Evolutionary conservation across 345 rosid species (phyloP), one percentile per base, ranked within the genome.

Genomic region (Euphorbia tirucalli): DNA sequence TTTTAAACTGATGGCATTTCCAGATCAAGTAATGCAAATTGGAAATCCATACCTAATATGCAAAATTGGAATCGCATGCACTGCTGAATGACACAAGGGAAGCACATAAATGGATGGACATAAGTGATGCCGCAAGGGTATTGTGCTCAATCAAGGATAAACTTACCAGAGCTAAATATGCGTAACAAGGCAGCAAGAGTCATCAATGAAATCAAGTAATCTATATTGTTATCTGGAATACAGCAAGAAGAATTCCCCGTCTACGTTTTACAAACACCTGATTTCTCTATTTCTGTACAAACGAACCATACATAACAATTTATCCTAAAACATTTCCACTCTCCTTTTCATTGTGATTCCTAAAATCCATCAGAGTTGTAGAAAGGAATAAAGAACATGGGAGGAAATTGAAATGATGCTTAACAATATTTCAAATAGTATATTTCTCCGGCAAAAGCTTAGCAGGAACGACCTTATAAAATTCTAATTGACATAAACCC

Each of bases 61-160:
- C n/a, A n/a, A n/a, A n/a, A n/a, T n/a, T n/a, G n/a, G n/a, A n/a
- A n/a, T n/a, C n/a, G 62, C 55, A 32, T 81, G 85, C 52, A 65
- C 81, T 18, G 61, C 62, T 57, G 82, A 77, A 73, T 60, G 60
- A 48, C 70, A 78, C 0, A 18, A 8, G 21, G 43, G 73, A n/a
- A n/a, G n/a, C n/a, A n/a, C n/a, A n/a, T n/a, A n/a, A n/a, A 19
- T 50, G 79, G 32, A 46, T 71, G 68, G 66, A 58, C 59, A 79
- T 69, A 27, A 46, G 39, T 7, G 79, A 65, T 25, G 85, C 64
- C 16, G 21, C 4, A 39, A 75, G 58, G 63, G 75, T 68, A 55
- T 55, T 80, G 30, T 43, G 39, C 43, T 25, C 58, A 24, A 78
- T 82, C 62, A 79, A 52, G 43, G 49, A 31, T 25, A 44, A 48